Evolutionary conservation across 192 early-diverging fungal genomes (phyloP), one percentile per base, ranked within the genome.

Genomic region (Coemansia asiatica): DNA sequence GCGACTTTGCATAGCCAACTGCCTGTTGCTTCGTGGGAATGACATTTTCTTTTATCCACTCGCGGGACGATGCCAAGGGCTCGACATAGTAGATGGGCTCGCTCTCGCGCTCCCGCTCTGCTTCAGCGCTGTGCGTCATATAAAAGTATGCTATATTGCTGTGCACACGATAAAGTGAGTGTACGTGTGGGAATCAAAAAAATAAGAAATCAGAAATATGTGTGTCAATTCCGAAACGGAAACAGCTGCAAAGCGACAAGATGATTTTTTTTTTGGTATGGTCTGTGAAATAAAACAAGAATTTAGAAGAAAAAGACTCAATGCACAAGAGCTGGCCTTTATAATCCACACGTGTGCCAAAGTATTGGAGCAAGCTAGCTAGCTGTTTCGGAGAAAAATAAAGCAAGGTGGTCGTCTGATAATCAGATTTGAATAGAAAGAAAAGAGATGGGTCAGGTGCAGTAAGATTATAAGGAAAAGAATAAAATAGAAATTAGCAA

Each of bases 1-100:
- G 64, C 54, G 81, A 77, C 47, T 69, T 69, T 21, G 31, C 49
- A 26, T 79, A 83, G 1, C 40, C 31, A 12, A 22, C 40, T 8
- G 64, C 49, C 50, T 64, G 56, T 57, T 33, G 64, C 5, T 55
- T 35, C 3, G 69, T 48, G 0, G 73, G 72, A n/a, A 75, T 18
- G 25, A 81, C 49, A 38, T 67, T 71, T 2, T 68, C 53, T 16
- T 68, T 53, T 10, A 72, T 25, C 80, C 80, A 82, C 57, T 71
- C 66, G 26, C 59, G 48, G 25, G 72, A 67, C 19, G 80, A 82
- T 15, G 75, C 71, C 16, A 63, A 46, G 13, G 71, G 80, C 75
- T 82, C 75, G 35, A 82, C 48, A 48, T 82, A 82, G 23, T 62
- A 29, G 10, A 56, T 40, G 3, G 72, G 58, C 35, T 64, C 68